A percentile compares a stretch with the other conserved stretches of the same genome.
These are phyloP conservation scores for Dittrichia graveolens DNA, from an alignment of 129 eudicot genomes.

Conservation along the genomic window DNA sequence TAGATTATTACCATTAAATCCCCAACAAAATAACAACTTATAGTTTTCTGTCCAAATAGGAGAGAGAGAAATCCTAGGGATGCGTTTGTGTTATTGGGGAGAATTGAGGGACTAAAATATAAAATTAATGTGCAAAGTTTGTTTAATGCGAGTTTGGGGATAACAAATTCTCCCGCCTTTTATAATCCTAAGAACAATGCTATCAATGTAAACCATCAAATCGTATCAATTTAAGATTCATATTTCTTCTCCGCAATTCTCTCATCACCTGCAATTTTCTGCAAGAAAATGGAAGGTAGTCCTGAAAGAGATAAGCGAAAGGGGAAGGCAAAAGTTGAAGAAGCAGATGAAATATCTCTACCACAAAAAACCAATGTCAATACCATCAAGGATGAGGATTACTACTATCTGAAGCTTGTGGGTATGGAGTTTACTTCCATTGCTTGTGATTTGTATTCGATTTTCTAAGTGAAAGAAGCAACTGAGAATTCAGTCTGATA, in stretches of 20 bases:
- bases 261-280: no score
- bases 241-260: no score
- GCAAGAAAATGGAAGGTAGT: no score
- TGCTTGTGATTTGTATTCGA: no score
- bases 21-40: neutral
- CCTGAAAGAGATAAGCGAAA: slow-evolving; percentile 9
- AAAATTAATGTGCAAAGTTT: neutral
- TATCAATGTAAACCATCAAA: neutral
- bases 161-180: neutral
- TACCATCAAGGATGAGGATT: neutral
- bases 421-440: slow-evolving; percentile 3
- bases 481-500: no score
- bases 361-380: neutral
- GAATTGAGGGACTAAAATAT: neutral
- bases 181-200: no score
- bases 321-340: slow-evolving; percentile 15
- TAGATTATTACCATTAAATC: neutral
- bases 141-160: neutral
- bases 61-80: no score
- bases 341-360: neutral
- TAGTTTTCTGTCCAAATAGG: neutral
- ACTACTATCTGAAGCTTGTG: neutral
- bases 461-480: no score
- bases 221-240: neutral
- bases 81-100: neutral